Conservation (phyloP, 2,329 filamentous ascomycete species). For the Cladosporium austrohemisphaericum region DNA sequence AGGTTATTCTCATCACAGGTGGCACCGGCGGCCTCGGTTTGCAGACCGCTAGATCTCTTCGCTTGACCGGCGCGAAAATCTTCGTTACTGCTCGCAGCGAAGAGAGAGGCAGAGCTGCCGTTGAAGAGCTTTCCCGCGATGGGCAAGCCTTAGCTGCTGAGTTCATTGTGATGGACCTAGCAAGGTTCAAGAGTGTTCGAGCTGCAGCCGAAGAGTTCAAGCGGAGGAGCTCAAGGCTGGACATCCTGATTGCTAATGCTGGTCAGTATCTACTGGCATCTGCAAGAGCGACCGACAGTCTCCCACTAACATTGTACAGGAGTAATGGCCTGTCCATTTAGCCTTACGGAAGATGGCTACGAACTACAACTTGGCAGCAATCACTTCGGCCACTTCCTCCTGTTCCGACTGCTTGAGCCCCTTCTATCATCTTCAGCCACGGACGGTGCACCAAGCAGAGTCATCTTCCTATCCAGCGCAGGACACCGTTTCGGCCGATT, state of each 20-base stretch:
- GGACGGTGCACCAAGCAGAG: conserved; percentile 20
- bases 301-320: not conserved
- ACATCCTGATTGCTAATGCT: conserved; percentile 24
- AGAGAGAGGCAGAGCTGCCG: conserved; percentile 35
- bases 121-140: conserved; percentile 27
- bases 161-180: conserved; percentile 31
- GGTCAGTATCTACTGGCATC: conserved; percentile 8
- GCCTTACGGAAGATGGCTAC: conserved; percentile 44
- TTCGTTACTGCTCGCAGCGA: conserved; percentile 45
- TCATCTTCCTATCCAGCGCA: conserved; percentile 44
- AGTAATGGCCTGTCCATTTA: conserved; percentile 41
- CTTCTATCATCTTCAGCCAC: conserved; percentile 28
- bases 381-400: conserved; percentile 53
- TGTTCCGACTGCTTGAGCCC: conserved; percentile 49
- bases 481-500: conserved; percentile 37
- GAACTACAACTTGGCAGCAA: conserved; percentile 54
- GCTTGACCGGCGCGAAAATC: conserved; percentile 44
- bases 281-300: not conserved
- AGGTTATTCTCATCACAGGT: conserved; percentile 45
- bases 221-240: conserved; percentile 13
- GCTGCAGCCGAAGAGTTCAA: conserved; percentile 28
- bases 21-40: conserved; percentile 44
- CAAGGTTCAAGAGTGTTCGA: conserved; percentile 33
- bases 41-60: conserved; percentile 44
- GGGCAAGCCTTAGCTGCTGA: conserved; percentile 20